Base-by-base conservation (phyloP, 2,329 filamentous ascomycete genomes). In the Apiospora koreana region DNA sequence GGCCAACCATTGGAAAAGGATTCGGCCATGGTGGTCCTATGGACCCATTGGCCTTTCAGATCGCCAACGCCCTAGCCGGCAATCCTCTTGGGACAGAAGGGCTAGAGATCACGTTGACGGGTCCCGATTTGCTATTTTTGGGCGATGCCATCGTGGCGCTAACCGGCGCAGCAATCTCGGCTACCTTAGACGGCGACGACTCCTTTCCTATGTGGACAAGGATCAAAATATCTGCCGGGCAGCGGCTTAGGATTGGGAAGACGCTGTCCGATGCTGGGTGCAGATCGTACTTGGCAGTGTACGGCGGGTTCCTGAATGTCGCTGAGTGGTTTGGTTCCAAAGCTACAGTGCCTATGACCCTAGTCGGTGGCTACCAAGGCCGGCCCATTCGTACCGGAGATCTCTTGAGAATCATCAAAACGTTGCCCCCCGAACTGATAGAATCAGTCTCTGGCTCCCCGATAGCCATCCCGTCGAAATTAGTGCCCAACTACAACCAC, bases 21-120 rank as follows among this genome's bases (percentile, higher is more conserved):
- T 87, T 91, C 66, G 86, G 86, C 4, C 86, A 89, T 42, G 83
- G 85, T 4, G 89, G 89, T 0, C 88, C 89, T 0, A 91, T 91
- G 88, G 89, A 91, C 74, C 81, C 84, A 0, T 75, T 91, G n/a
- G 83, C 87, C 1, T 86, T 87, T 64, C 84, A 85, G 31, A 81
- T 90, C 38, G 89, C 87, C 2, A 92, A 92, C 72, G 80, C 86
- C 25, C 81, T 92, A 1, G 88, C 88, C 0, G 88, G 88, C 0
- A 91, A 92, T 68, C 73, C 82, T 0, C 75, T 81, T 0, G 83
- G 82, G 0, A 83, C 79, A 3, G 89, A 90, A 76, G 84, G 83
- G 0, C 77, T 92, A 0, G 89, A 92, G 73, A 87, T 91, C 35
- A 91, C 89, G 0, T 74, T 91, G 21, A 85, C 82, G 18, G 89